Evolutionary conservation across 2,329 filamentous ascomycete species (phyloP).

Genomic region (Talaromyces sp.): DNA sequence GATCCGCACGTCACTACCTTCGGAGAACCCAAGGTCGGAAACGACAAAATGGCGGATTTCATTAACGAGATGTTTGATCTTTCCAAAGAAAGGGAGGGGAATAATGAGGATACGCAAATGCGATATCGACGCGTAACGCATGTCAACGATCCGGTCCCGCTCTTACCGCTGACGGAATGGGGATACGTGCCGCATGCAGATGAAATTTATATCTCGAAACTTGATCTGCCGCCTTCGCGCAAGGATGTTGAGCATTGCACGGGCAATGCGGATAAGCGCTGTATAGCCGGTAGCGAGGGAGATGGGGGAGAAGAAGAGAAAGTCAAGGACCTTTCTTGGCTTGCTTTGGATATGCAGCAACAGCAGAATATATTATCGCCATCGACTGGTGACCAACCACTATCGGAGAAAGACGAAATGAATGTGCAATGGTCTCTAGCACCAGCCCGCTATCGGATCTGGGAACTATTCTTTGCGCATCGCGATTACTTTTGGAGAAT

Average conservation of each 20-base stretch:
- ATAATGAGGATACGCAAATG: conserved; percentile 23
- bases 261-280: conserved; percentile 69
- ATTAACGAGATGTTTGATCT: conserved; percentile 55
- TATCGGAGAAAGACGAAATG: not conserved
- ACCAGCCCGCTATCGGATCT: conserved; percentile 68
- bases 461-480: conserved; percentile 91
- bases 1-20: conserved; percentile 81
- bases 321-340: not conserved
- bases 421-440: conserved; percentile 25
- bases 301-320: not conserved
- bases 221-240: conserved; percentile 64
- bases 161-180: conserved; percentile 84
- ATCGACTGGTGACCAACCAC: not conserved
- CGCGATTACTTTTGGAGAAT: conserved; percentile 95
- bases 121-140: conserved; percentile 80
- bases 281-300: conserved; percentile 63
- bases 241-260: conserved; percentile 69
- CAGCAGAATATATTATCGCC: not conserved
- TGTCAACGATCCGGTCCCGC: conserved; percentile 78
- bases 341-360: not conserved
- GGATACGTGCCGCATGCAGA: conserved; percentile 81
- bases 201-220: conserved; percentile 80
- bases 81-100: not conserved
- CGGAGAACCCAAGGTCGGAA: conserved; percentile 73
- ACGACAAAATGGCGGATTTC: conserved; percentile 53